A percentile compares a stretch with the other conserved stretches of the same genome.
These are phyloP conservation scores for Tripterygium wilfordii DNA, from an alignment of 177 flowering plant genomes.

Conservation along the genomic window DNA sequence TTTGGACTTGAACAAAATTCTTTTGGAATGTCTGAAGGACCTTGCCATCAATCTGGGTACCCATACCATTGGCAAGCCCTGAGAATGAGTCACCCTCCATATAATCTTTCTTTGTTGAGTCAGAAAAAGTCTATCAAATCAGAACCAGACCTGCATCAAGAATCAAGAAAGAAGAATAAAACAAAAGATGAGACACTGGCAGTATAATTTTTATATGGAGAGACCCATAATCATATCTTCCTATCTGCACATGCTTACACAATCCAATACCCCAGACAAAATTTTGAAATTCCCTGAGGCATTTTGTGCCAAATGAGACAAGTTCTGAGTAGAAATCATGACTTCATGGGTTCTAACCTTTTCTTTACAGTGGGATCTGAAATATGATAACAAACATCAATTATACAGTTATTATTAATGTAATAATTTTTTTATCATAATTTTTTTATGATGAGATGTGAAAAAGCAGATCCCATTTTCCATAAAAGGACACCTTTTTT, in stretches of 20 bases:
- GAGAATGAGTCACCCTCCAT: conserved; percentile 63
- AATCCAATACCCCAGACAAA: conserved; percentile 19
- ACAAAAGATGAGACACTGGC: conserved; percentile 10
- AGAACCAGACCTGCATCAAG: conserved; percentile 19
- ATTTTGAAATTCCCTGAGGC: no score
- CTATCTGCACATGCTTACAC: conserved; percentile 12
- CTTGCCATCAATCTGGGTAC: conserved; percentile 52
- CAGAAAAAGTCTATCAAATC: conserved; percentile 8
- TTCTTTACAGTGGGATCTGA: conserved; percentile 16
- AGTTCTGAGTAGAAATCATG: conserved; percentile 41
- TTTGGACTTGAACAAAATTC: conserved; percentile 62
- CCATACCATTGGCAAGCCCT: conserved; percentile 41
- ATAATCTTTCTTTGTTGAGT: no score
- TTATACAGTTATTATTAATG: conserved; percentile 6
- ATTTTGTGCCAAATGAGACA: conserved; percentile 49
- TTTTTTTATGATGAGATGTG: no score
- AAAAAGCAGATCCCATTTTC: conserved; percentile 64
- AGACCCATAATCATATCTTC: conserved; percentile 17
- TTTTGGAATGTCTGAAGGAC: conserved; percentile 60
- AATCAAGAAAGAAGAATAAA: conserved; percentile 6
- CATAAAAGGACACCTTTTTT: conserved; percentile 45
- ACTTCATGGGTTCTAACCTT: conserved; percentile 15
- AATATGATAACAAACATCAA: conserved; percentile 7
- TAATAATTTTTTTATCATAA: conserved; percentile 11
- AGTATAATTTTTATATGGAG: no score